Conservation (phyloP, 495 filamentous ascomycete genomes). For the Viridothelium virens region DNA sequence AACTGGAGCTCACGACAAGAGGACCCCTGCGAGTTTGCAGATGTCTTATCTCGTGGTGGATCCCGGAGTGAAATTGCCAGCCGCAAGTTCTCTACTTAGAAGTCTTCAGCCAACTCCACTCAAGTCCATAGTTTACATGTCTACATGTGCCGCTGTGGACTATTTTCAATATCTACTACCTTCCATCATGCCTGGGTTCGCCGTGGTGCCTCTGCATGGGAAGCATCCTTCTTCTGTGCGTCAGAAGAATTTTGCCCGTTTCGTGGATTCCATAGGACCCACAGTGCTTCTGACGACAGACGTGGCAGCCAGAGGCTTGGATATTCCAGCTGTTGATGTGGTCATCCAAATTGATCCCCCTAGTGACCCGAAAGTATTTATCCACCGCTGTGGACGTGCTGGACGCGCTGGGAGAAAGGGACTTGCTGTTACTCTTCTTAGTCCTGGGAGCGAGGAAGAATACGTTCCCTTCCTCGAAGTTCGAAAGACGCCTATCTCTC, state of each 20-base stretch:
- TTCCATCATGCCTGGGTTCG: constrained; percentile 52
- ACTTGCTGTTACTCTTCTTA: constrained; percentile 75
- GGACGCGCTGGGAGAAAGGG: constrained; percentile 82
- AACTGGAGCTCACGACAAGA: constrained; percentile 66
- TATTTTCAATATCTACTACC: constrained; percentile 77
- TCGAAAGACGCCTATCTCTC: constrained; percentile 76
- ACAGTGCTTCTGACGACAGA: constrained; percentile 81
- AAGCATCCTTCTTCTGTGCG: constrained; percentile 75
- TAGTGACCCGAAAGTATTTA: constrained; percentile 85
- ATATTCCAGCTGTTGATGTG: constrained; percentile 90
- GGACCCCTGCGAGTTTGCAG: constrained; percentile 82
- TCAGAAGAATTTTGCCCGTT: constrained; percentile 71
- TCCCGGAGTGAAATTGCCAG: constrained; percentile 66
- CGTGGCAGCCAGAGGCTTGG: constrained; percentile 77
- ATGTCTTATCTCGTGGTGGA: constrained; percentile 77
- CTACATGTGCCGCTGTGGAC: constrained; percentile 91
- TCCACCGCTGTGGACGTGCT: constrained; percentile 89
- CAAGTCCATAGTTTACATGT: constrained; percentile 88
- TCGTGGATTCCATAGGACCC: constrained; percentile 57
- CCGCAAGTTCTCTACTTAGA: constrained; percentile 61
- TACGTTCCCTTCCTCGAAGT: constrained; percentile 83
- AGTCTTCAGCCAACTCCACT: constrained; percentile 62
- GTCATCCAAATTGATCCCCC: constrained; percentile 91
- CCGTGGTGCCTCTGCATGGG: constrained; percentile 75
- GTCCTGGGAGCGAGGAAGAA: constrained; percentile 75